Evolutionary conservation across 805 yeast species (phyloP), one percentile per base, ranked within the genome.

Genomic region (Kodamaea hsintzibuensis): DNA sequence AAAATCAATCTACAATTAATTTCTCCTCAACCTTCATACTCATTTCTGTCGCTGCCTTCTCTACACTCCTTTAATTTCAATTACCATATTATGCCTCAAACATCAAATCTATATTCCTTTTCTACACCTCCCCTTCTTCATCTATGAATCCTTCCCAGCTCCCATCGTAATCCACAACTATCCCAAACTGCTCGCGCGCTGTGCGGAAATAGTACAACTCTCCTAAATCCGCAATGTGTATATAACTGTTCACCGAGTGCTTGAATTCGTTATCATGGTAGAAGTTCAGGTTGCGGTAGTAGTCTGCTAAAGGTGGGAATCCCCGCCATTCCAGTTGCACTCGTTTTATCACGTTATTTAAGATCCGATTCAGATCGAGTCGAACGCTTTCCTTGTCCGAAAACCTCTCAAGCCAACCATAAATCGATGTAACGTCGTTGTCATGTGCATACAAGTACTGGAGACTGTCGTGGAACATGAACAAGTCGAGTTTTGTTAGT

Each of bases 211-310:
- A 40, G 44, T 40, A 40, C 25, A 40, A 40, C 44, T 40, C 44
- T 10, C 44, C 44, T 22, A 40, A 40, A 22, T 40, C 44, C 17
- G 19, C 44, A 40, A 40, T 40, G 8, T 40, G 44, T 40, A 40
- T 40, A 22, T 40, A 40, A 22, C 44, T 40, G 44, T 40, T 40
- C n/a, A 40, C 44, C 19, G 44, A 40, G 22, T 40, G 44, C 25
- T 40, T 40, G 44, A 16, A 40, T 19, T 40, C 44, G 44, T 40
- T 40, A 13, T 40, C 44, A 19, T 17, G 44, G 44, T 40, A 40
- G 25, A 40, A 40, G 25, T 40, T 40, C 44, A 40, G 44, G 44
- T 40, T 40, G 44, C 44, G 44, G 44, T 40, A 40, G 44, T 40
- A 40, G 25, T 40, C 44, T 14, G 44, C 44, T 22, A 40, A 40